Conservation (phyloP, 1,139 yeast genomes). For the Hyphopichia khmerensis region DNA sequence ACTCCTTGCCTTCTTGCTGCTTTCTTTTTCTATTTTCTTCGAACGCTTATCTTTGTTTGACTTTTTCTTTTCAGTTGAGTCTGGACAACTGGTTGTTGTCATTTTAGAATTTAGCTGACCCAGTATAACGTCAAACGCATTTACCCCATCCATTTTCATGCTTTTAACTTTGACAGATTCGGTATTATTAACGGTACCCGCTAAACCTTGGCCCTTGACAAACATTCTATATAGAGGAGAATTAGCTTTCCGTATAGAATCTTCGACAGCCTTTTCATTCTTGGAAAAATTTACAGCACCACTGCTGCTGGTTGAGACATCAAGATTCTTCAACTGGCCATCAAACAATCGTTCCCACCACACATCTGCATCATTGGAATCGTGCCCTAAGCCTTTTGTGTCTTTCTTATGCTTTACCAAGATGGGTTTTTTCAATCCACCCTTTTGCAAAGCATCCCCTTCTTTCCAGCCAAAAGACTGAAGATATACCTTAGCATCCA, state of each 20-base stretch:
- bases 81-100: too few relatives aligned
- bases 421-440: conserved; percentile 83
- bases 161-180: conserved; percentile 18
- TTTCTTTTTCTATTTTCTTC: too few relatives aligned
- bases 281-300: conserved; percentile 38
- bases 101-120: background rate
- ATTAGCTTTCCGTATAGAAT: conserved; percentile 45
- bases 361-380: conserved; percentile 67
- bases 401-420: conserved; percentile 89
- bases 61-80: background rate
- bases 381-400: conserved; percentile 84
- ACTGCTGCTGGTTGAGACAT: conserved; percentile 44
- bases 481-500: conserved; percentile 77
- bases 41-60: conserved; percentile 9
- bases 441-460: conserved; percentile 78
- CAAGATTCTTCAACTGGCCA: conserved; percentile 81
- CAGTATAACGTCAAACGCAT: conserved; percentile 7
- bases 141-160: conserved; percentile 12
- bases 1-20: too few relatives aligned
- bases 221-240: conserved; percentile 74
- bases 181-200: conserved; percentile 65
- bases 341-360: conserved; percentile 98
- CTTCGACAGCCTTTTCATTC: conserved; percentile 36
- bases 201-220: conserved; percentile 80
- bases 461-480: conserved; percentile 87